These are phyloP conservation scores for Cadophora gregata DNA, from an alignment of 2,329 filamentous ascomycete species.

Conservation along the genomic window DNA sequence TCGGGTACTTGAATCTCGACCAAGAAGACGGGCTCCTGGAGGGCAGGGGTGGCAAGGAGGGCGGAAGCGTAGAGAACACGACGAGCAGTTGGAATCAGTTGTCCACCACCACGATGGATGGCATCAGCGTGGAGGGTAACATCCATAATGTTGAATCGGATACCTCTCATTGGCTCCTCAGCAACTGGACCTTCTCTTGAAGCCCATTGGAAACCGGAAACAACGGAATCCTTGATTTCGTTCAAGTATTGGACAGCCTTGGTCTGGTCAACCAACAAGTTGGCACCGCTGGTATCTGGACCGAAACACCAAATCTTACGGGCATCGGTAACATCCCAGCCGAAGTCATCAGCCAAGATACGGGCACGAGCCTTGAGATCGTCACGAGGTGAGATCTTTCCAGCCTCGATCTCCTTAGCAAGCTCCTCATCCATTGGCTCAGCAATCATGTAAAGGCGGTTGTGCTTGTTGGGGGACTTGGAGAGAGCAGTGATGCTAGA, in stretches of 20 bases:
- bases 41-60: constrained; percentile 87
- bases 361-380: constrained; percentile 99
- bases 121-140: constrained; percentile 99
- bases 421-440: constrained; percentile 93
- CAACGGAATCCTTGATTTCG: constrained; percentile 99
- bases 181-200: constrained; percentile 95
- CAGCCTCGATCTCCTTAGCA: constrained; percentile 83
- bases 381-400: constrained; percentile 93
- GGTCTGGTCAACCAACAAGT: constrained; percentile 99
- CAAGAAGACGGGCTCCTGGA: constrained; percentile 97
- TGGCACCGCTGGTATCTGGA: constrained; percentile 96
- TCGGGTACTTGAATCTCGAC: constrained; percentile 99
- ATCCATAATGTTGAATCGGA: constrained; percentile 99
- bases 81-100: constrained; percentile 97
- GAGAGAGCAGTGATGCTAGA: constrained; percentile 97
- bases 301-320: constrained; percentile 99
- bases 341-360: constrained; percentile 93
- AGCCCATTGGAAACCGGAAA: constrained; percentile 99
- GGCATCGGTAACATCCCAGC: constrained; percentile 99
- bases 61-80: constrained; percentile 95
- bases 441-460: constrained; percentile 97
- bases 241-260: constrained; percentile 99
- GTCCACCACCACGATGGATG: constrained; percentile 99
- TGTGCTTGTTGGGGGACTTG: constrained; percentile 99
- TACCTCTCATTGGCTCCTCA: constrained; percentile 96